These are phyloP conservation scores for Allium fistulosum DNA, from an alignment of 106 monocot genomes.

Conservation along the genomic window DNA sequence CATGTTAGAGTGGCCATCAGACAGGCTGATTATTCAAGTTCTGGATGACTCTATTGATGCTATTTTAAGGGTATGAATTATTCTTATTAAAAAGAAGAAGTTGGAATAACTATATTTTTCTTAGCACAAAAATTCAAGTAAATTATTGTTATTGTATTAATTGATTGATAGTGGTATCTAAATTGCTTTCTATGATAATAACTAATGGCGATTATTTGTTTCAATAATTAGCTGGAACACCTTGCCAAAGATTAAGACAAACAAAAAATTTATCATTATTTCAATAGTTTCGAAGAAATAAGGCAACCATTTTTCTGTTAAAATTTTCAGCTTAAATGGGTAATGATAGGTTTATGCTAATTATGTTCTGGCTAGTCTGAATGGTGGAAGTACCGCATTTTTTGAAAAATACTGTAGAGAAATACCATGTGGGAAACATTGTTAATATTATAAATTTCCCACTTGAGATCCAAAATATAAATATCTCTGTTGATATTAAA, in stretches of 20 bases:
- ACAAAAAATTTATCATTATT: background rate
- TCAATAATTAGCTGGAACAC: too few relatives aligned
- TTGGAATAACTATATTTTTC: too few relatives aligned
- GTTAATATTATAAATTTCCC: too few relatives aligned
- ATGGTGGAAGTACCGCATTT: background rate
- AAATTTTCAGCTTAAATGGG: background rate
- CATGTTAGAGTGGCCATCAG: constrained; percentile 19
- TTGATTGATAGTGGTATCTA: too few relatives aligned
- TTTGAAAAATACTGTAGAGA: constrained; percentile 2
- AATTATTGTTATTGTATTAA: too few relatives aligned
- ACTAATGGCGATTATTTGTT: too few relatives aligned
- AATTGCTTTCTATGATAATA: too few relatives aligned
- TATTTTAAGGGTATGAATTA: constrained; percentile 13
- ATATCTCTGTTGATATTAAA: too few relatives aligned
- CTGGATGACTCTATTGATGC: constrained; percentile 35
- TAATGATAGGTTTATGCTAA: background rate
- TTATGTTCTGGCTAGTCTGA: background rate
- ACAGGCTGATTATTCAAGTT: constrained; percentile 29
- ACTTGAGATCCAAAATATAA: too few relatives aligned
- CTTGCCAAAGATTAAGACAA: too few relatives aligned
- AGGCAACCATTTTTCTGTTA: background rate
- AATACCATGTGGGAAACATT: background rate
- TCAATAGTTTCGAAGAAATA: background rate
- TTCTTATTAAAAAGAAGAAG: too few relatives aligned
- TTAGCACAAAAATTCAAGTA: too few relatives aligned